A percentile compares a stretch with the other conserved stretches of the same genome.
These are phyloP conservation scores for Bacidia rubella DNA, from an alignment of 495 filamentous ascomycete genomes.

Conservation along the genomic window DNA sequence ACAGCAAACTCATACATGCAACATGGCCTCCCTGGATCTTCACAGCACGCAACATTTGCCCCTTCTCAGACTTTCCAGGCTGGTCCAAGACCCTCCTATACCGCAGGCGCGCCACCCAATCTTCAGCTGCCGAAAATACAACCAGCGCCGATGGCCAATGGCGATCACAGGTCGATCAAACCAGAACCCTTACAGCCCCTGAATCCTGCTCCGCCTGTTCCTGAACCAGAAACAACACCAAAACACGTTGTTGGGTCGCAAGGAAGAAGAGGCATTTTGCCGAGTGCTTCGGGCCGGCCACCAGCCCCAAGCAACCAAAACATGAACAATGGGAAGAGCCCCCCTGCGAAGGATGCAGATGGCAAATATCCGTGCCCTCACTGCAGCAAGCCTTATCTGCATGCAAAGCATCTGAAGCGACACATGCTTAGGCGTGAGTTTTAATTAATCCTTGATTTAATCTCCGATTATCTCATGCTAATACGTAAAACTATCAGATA, in stretches of 20 bases:
- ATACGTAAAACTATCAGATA: slow-evolving; percentile 43
- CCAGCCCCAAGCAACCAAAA: slow-evolving; percentile 44
- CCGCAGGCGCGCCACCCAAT: slow-evolving; percentile 3
- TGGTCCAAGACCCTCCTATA: slow-evolving; percentile 3
- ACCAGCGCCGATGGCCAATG: slow-evolving; percentile 6
- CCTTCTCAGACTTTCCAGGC: background rate
- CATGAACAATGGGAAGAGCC: slow-evolving; percentile 46
- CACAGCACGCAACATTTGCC: background rate
- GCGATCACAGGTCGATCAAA: background rate
- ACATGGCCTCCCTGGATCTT: background rate
- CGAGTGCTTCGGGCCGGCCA: slow-evolving; percentile 71
- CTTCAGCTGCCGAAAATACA: slow-evolving; percentile 8
- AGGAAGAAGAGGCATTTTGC: slow-evolving; percentile 74
- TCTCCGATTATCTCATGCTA: slow-evolving; percentile 13
- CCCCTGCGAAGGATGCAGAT: slow-evolving; percentile 80
- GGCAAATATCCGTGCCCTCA: slow-evolving; percentile 95
- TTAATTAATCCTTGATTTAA: background rate
- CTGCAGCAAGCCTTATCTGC: slow-evolving; percentile 94
- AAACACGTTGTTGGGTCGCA: slow-evolving; percentile 89
- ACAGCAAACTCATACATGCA: slow-evolving; percentile 6
- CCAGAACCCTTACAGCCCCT: background rate
- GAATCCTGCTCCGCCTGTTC: background rate
- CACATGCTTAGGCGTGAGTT: slow-evolving; percentile 89
- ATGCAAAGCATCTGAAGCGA: slow-evolving; percentile 93
- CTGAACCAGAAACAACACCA: slow-evolving; percentile 40